phyloP scores from a whole-genome alignment of 2,329 filamentous ascomycete genomes.

The Ascochyta fabae region DNA sequence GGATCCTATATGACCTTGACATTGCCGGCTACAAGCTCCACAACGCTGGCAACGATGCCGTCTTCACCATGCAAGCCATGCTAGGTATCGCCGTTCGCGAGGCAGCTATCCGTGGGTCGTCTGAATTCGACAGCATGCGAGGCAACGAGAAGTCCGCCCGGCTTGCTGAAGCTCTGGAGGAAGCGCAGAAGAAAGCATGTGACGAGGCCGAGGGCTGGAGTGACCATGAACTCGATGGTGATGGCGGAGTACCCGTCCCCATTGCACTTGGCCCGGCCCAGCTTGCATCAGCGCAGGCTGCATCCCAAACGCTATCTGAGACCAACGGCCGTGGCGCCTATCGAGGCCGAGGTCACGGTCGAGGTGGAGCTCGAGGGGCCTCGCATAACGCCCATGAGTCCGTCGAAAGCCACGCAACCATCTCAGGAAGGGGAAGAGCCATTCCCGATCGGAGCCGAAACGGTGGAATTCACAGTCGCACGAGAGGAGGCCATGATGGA shows the following conservation, averaged over 20 bases:
- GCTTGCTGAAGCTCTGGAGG: conserved; percentile 31
- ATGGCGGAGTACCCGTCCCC: conserved; percentile 42
- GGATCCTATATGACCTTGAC: conserved; percentile 68
- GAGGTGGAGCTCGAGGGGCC: neutral
- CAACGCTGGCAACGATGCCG: conserved; percentile 86
- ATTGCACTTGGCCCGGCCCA: conserved; percentile 9
- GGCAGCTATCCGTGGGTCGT: conserved; percentile 44
- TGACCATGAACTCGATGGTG: conserved; percentile 42
- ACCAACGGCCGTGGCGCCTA: neutral
- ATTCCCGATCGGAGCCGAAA: neutral
- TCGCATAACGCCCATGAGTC: neutral
- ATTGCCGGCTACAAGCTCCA: conserved; percentile 73
- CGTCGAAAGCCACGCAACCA: neutral
- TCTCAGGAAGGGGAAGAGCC: neutral
- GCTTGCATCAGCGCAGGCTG: conserved; percentile 5
- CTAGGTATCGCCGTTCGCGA: conserved; percentile 64
- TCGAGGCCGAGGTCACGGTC: conserved; percentile 8
- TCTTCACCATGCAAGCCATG: conserved; percentile 78
- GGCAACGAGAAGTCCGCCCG: conserved; percentile 33
- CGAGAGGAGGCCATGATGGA: neutral
- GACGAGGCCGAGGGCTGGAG: conserved; percentile 50
- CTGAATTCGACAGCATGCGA: conserved; percentile 31
- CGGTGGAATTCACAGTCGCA: neutral
- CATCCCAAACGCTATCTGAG: neutral
- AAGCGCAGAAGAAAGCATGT: conserved; percentile 48